Base-by-base conservation (phyloP, 129 eudicot genomes). In the Flaveria linearis region DNA sequence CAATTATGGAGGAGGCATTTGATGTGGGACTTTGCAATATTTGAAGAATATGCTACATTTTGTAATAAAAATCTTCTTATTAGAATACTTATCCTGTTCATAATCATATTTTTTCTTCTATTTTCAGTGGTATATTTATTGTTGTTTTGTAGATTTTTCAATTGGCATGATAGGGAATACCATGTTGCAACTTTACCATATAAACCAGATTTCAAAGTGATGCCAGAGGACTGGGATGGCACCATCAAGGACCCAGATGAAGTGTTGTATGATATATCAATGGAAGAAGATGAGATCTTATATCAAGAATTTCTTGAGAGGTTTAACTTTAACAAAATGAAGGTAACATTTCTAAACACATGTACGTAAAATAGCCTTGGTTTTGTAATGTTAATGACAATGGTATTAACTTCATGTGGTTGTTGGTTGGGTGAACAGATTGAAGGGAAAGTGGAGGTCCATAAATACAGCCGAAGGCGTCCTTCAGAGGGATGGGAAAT, bases 201-300 rank as follows among this genome's bases (percentile, higher is more conserved):
- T 81, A 91, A 91, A 62, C 96, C 99, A 16, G 92, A 94, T 57
- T 91, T 94, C 78, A 94, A 86, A 76, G 96, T 94, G 74, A 94
- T 94, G 99, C 99, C 99, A 1, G 99, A 94, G 83, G 96, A 91
- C 49, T 94, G 99, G 99, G 99, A 94, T 78, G 97, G 99, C 43
- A 87, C 92, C 5, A 89, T 94, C 17, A 81, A 89, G 71, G 99
- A 94, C 78, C 99, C 90, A 20, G 99, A 94, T 78, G 99, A 94
- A 83, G 99, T 94, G 53, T 89, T 85, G 42, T 94, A 94, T 26
- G 96, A 91, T 78, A 91, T 94, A 71, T 94, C 99, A 43, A 94
- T 82, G 99, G 89, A 83, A 87, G 99, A 94, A 79, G 99, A 94
- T 45, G 93, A 94, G 42, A 83, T 84, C 77, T 66, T 91, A 74